Evolutionary conservation across 495 filamentous ascomycete species (phyloP).

Genomic region (Xylaria nigripes): DNA sequence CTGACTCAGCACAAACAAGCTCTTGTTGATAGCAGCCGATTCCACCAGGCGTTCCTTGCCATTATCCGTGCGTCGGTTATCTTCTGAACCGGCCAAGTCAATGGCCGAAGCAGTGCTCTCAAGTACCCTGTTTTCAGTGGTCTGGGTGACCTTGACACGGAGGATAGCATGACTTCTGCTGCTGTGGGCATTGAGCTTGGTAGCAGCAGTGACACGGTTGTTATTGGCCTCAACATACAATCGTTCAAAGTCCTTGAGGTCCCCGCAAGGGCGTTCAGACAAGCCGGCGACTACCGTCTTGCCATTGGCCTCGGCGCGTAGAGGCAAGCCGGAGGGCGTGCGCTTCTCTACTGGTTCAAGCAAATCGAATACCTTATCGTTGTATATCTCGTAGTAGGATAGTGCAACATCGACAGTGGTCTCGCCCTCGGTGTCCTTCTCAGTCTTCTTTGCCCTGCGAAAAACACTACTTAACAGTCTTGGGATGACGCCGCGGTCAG

Average conservation of each 20-base stretch:
- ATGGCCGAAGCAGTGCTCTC: constrained; percentile 87
- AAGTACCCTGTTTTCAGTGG: constrained; percentile 57
- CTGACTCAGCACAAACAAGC: constrained; percentile 86
- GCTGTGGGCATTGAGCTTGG: constrained; percentile 92
- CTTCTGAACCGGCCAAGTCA: constrained; percentile 92
- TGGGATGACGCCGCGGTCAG: constrained; percentile 87
- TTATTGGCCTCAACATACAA: constrained; percentile 92
- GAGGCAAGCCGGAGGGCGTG: constrained; percentile 70
- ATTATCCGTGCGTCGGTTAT: constrained; percentile 91
- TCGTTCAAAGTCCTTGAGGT: constrained; percentile 84
- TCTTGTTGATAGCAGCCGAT: constrained; percentile 98
- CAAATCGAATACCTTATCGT: constrained; percentile 89
- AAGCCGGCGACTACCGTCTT: constrained; percentile 91
- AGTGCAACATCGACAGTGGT: constrained; percentile 70
- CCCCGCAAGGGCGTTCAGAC: constrained; percentile 75
- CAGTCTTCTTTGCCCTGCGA: constrained; percentile 73
- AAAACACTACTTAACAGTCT: constrained; percentile 82
- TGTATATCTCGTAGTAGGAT: constrained; percentile 98
- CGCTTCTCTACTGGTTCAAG: constrained; percentile 89
- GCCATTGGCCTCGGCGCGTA: constrained; percentile 75
- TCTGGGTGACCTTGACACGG: constrained; percentile 77
- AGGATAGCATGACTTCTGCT: constrained; percentile 90
- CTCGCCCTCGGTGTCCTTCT: constrained; percentile 70
- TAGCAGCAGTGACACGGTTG: constrained; percentile 84
- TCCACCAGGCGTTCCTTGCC: constrained; percentile 88